These are phyloP conservation scores for Teunomyces cretensis DNA, from an alignment of 805 yeast genomes.

Conservation along the genomic window DNA sequence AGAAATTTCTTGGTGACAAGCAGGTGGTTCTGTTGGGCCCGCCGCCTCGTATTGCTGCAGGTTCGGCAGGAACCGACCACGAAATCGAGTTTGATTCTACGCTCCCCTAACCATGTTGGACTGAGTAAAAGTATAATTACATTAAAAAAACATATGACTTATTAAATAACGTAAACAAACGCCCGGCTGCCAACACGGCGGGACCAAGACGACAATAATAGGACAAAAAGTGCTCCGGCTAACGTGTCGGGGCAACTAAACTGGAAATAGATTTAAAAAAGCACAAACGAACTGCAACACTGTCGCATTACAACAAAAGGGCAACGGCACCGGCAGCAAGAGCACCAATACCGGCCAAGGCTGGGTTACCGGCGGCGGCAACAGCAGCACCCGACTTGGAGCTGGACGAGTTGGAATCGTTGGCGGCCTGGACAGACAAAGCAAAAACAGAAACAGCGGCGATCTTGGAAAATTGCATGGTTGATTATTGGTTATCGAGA, in stretches of 20 bases:
- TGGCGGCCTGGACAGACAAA: slow-evolving; percentile 22
- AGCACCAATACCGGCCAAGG: slow-evolving; percentile 11
- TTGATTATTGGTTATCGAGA: neutral
- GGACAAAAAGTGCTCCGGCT: no score
- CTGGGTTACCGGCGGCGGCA: slow-evolving; percentile 12
- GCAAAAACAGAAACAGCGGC: slow-evolving; percentile 16
- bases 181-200: no score
- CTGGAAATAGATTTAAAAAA: no score
- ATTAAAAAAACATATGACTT: no score
- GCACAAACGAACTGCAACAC: neutral
- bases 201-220: no score
- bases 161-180: no score
- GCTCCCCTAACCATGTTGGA: neutral
- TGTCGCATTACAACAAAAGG: slow-evolving; percentile 5
- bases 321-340: slow-evolving; percentile 12
- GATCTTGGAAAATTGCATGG: slow-evolving; percentile 22
- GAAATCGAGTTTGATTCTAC: neutral
- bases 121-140: neutral
- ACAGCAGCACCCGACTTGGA: slow-evolving; percentile 13
- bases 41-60: no score
- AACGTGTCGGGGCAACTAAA: no score
- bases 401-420: slow-evolving; percentile 15
- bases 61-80: neutral
- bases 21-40: no score
- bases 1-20: neutral